Evolutionary conservation across 75 land plant species (phyloP).

Genomic region (Gnetum montanum): DNA sequence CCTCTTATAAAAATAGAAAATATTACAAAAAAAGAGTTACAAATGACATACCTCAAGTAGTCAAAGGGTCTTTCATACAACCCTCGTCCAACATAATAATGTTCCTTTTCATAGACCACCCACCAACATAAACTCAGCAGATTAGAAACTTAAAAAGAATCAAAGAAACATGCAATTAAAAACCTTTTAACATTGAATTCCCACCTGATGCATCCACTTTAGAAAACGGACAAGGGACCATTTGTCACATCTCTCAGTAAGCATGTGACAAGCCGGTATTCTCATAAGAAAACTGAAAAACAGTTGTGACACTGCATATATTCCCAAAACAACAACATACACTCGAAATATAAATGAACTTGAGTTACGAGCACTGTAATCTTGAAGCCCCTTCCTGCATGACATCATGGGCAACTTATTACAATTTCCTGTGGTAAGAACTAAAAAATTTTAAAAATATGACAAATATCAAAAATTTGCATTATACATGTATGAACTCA

Average conservation of each 20-base stretch:
- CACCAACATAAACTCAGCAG: background rate
- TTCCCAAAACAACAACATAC: constrained; percentile 44
- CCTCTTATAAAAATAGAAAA: background rate
- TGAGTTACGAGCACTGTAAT: constrained; percentile 16
- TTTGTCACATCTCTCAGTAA: constrained; percentile 45
- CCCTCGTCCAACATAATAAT: constrained; percentile 38
- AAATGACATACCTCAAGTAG: constrained; percentile 17
- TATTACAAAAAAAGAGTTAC: background rate
- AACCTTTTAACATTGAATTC: too few relatives aligned
- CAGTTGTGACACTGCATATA: constrained; percentile 61
- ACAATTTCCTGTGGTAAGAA: background rate
- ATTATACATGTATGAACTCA: constrained; percentile 18
- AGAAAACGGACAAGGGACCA: constrained; percentile 52
- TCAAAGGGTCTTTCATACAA: constrained; percentile 33
- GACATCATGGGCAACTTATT: background rate
- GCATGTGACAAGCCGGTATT: constrained; percentile 54
- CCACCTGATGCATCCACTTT: constrained; percentile 80
- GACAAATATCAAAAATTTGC: background rate
- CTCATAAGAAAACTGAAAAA: constrained; percentile 60
- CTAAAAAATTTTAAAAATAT: background rate
- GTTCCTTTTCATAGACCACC: constrained; percentile 17
- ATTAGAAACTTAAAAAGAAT: too few relatives aligned
- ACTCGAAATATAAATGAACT: constrained; percentile 29
- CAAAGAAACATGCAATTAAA: too few relatives aligned
- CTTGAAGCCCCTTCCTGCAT: constrained; percentile 64